A percentile compares a stretch with the other conserved stretches of the same genome.
Conservation (phyloP, 768 basidiomycete species). For the Boletus edulis region DNA sequence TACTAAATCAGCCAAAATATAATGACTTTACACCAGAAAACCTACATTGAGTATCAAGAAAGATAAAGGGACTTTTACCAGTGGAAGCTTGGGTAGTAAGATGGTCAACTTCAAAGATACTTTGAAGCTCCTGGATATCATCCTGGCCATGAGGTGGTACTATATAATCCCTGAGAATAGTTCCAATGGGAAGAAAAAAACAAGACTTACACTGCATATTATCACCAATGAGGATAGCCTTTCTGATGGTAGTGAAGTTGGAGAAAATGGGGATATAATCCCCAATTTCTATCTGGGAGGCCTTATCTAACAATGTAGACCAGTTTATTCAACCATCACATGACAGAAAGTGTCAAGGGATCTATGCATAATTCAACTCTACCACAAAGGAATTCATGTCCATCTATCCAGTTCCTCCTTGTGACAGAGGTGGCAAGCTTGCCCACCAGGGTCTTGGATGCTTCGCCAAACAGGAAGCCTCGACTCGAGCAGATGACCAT, state of each 20-base stretch:
- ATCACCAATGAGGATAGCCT: constrained; percentile 64
- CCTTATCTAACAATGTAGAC: constrained; percentile 53
- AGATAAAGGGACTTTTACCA: constrained; percentile 36
- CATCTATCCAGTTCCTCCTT: constrained; percentile 15
- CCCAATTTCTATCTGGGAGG: constrained; percentile 62
- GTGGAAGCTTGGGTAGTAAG: constrained; percentile 34
- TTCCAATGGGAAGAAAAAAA: constrained; percentile 25
- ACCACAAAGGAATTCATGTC: constrained; percentile 3
- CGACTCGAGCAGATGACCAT: constrained; percentile 71
- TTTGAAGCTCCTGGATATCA: constrained; percentile 58
- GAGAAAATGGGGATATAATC: constrained; percentile 45
- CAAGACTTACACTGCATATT: constrained; percentile 55
- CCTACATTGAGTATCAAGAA: constrained; percentile 75
- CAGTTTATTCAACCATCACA: too few species aligned
- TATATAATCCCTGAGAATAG: constrained; percentile 32
- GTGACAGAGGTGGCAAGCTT: constrained; percentile 17
- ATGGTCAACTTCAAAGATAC: constrained; percentile 76
- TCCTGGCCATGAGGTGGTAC: constrained; percentile 83
- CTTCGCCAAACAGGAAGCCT: constrained; percentile 18
- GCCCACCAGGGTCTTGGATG: constrained; percentile 23
- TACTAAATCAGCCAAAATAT: background rate
- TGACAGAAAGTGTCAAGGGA: too few species aligned
- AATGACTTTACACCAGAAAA: constrained; percentile 1
- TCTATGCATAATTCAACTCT: background rate
- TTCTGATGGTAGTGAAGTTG: constrained; percentile 38